Conservation (phyloP, 768 basidiomycete species). For the Collybia mongolica region DNA sequence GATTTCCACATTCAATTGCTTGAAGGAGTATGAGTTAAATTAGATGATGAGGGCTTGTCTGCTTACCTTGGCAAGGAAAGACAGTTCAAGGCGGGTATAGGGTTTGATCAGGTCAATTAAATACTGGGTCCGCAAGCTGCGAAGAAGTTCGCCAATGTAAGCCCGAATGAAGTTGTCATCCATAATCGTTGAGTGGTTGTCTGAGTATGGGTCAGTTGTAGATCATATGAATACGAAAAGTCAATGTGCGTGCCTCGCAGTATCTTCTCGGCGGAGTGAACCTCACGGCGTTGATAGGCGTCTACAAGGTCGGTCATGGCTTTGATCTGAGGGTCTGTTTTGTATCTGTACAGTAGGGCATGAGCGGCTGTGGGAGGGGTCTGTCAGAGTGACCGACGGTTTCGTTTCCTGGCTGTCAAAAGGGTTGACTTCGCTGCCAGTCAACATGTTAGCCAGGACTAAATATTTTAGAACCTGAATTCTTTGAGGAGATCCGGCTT, state of each 20-base stretch:
- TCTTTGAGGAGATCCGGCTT: constrained; percentile 93
- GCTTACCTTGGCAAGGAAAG: constrained; percentile 85
- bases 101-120: constrained; percentile 98
- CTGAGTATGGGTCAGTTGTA: constrained; percentile 34
- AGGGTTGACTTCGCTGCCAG: constrained; percentile 97
- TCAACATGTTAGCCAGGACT: constrained; percentile 97
- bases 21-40: background rate
- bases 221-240: background rate
- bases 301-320: constrained; percentile 98
- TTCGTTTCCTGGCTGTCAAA: constrained; percentile 99
- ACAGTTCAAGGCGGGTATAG: constrained; percentile 90
- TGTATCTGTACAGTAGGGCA: constrained; percentile 57
- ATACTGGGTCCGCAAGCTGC: constrained; percentile 93
- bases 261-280: constrained; percentile 97
- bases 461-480: constrained; percentile 99
- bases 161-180: constrained; percentile 90
- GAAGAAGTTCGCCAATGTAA: constrained; percentile 96
- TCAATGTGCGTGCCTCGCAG: constrained; percentile 58
- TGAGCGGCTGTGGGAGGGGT: background rate
- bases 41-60: constrained; percentile 10
- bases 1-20: constrained; percentile 96
- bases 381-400: constrained; percentile 59
- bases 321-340: constrained; percentile 93
- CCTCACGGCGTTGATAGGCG: constrained; percentile 95
- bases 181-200: constrained; percentile 94